phyloP scores from a whole-genome alignment of 2,329 filamentous ascomycete genomes.

The Beauveria sp. region DNA sequence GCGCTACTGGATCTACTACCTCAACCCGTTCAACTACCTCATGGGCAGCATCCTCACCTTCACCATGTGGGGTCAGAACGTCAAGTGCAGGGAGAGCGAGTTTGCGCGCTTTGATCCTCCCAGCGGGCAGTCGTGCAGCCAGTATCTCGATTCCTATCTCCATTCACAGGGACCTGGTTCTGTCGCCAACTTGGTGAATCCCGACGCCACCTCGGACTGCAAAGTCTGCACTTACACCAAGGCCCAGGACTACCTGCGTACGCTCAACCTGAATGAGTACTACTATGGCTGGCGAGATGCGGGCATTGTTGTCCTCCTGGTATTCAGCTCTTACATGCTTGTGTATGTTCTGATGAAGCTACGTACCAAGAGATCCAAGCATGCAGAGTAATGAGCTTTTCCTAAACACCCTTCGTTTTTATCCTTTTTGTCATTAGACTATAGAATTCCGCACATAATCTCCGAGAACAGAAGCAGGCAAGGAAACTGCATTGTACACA shows the following conservation, averaged over 20 bases:
- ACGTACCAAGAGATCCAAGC: constrained; percentile 40
- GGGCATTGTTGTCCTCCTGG: constrained; percentile 50
- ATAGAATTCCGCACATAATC: neutral
- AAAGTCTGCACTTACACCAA: constrained; percentile 51
- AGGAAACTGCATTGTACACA: neutral
- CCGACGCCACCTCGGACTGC: constrained; percentile 47
- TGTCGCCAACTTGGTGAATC: constrained; percentile 49
- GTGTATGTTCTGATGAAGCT: constrained; percentile 42
- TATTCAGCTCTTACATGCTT: constrained; percentile 42
- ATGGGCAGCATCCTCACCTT: constrained; percentile 50
- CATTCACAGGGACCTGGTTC: constrained; percentile 32
- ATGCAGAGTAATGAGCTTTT: constrained; percentile 27
- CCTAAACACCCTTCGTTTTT: neutral
- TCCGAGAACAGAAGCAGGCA: neutral
- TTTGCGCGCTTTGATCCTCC: constrained; percentile 45
- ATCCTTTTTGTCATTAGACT: neutral
- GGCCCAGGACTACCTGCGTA: constrained; percentile 53
- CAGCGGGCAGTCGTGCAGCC: constrained; percentile 44
- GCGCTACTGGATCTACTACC: constrained; percentile 56
- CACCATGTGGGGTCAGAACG: constrained; percentile 35
- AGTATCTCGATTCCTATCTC: constrained; percentile 50
- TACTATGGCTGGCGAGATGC: constrained; percentile 61
- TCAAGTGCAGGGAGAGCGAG: constrained; percentile 41
- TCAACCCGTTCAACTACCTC: constrained; percentile 56
- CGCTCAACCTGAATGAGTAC: constrained; percentile 52